These are phyloP conservation scores for Colletotrichum sp. DNA, from an alignment of 2,329 filamentous ascomycete species.

Conservation along the genomic window DNA sequence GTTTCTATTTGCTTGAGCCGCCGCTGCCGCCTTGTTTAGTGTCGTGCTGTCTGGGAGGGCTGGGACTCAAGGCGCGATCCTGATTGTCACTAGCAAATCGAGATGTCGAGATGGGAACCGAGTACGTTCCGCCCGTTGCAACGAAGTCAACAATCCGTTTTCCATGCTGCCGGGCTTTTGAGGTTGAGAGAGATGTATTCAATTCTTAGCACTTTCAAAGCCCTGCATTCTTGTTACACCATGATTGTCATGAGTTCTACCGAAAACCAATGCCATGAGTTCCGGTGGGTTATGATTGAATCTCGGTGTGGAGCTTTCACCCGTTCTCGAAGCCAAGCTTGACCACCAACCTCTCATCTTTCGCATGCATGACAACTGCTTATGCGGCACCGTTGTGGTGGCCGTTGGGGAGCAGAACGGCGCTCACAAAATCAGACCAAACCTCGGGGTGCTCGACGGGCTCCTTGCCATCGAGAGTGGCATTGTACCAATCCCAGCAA, in stretches of 20 bases:
- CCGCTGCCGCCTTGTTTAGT: neutral
- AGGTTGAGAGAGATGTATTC: neutral
- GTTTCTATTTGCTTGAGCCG: neutral
- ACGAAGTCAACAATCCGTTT: neutral
- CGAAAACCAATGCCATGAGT: neutral
- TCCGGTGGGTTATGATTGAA: neutral
- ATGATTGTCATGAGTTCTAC: neutral
- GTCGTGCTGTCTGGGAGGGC: neutral
- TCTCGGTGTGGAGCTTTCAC: neutral
- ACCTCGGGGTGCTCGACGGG: neutral
- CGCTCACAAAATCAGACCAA: neutral
- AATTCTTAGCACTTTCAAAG: neutral
- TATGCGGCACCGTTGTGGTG: neutral
- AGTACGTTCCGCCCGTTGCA: neutral
- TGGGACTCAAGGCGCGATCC: neutral
- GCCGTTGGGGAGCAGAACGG: neutral
- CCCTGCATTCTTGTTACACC: fast-evolving
- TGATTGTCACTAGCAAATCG: neutral
- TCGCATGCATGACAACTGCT: neutral
- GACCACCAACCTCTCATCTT: neutral
- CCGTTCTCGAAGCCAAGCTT: neutral
- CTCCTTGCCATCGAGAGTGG: neutral
- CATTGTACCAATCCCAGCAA: neutral
- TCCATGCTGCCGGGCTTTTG: no score
- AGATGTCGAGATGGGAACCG: neutral